Evolutionary conservation across 2,329 filamentous ascomycete genomes (phyloP).

Genomic region (Cercospora sojina): DNA sequence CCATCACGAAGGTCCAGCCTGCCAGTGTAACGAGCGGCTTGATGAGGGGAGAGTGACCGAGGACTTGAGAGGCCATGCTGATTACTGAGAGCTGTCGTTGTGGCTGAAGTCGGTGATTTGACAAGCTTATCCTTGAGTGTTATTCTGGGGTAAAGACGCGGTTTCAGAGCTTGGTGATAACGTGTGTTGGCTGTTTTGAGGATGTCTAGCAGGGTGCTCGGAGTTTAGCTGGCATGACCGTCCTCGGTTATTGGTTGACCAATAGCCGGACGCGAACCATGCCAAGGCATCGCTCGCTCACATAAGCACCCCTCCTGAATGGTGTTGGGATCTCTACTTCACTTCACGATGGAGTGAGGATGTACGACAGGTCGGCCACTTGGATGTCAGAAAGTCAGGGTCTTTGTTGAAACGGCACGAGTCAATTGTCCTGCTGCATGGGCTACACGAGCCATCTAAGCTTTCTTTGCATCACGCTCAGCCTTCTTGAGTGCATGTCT

Average conservation of each 20-base stretch:
- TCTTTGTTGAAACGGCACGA: not conserved
- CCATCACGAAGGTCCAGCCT: constrained; percentile 43
- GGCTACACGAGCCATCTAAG: constrained; percentile 10
- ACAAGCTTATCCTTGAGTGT: not conserved
- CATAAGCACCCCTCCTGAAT: not conserved
- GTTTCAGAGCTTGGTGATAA: not conserved
- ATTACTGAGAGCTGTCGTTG: not conserved
- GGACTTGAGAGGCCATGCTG: constrained; percentile 7
- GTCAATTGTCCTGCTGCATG: not conserved
- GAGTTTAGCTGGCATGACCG: not conserved
- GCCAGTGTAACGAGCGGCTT: constrained; percentile 35
- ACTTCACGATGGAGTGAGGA: not conserved
- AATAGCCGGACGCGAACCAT: not conserved
- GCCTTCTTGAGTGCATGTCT: constrained; percentile 79
- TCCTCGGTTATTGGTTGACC: not conserved
- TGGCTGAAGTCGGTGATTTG: not conserved
- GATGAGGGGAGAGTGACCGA: constrained; percentile 8
- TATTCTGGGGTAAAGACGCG: not conserved
- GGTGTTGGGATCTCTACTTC: not conserved
- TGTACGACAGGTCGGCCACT: not conserved
- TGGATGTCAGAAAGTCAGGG: not conserved
- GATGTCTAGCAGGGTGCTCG: not conserved
- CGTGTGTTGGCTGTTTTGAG: not conserved
- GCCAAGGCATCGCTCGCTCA: not conserved
- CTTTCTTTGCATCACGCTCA: constrained; percentile 76